These are phyloP conservation scores for Cordyceps farinosa DNA, from an alignment of 2,329 filamentous ascomycete species.

Conservation along the genomic window DNA sequence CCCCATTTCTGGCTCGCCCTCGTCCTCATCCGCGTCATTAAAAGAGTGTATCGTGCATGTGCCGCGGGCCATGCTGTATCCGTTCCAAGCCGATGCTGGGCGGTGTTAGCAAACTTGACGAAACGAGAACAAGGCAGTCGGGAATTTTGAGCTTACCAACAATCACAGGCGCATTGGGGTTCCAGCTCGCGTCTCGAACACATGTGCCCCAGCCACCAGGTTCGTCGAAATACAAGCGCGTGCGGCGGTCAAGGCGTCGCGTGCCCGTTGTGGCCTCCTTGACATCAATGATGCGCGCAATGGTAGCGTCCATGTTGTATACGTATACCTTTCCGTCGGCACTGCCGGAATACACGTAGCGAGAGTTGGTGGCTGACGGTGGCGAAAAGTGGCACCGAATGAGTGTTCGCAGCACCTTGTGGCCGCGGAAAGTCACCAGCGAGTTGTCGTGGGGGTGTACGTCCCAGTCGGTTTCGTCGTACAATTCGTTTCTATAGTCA, in stretches of 20 bases:
- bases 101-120: conserved; percentile 18
- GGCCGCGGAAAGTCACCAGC: conserved; percentile 88
- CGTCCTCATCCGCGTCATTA: conserved; percentile 62
- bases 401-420: conserved; percentile 81
- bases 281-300: conserved; percentile 76
- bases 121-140: neutral
- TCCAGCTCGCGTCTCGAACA: conserved; percentile 87
- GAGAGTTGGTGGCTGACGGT: conserved; percentile 75
- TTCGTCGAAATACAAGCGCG: conserved; percentile 56
- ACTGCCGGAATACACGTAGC: conserved; percentile 91
- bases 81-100: conserved; percentile 77
- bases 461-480: conserved; percentile 60
- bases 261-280: conserved; percentile 63
- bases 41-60: conserved; percentile 77
- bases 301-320: conserved; percentile 88
- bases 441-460: conserved; percentile 78
- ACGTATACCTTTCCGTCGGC: conserved; percentile 86
- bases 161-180: conserved; percentile 77
- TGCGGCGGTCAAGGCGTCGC: conserved; percentile 51
- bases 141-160: conserved; percentile 47
- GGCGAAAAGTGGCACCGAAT: conserved; percentile 96
- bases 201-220: conserved; percentile 66
- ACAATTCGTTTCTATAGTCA: conserved; percentile 70
- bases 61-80: conserved; percentile 66
- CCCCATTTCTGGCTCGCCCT: conserved; percentile 59